phyloP scores from a whole-genome alignment of 129 eudicot species.

The Lactuca saligna region DNA sequence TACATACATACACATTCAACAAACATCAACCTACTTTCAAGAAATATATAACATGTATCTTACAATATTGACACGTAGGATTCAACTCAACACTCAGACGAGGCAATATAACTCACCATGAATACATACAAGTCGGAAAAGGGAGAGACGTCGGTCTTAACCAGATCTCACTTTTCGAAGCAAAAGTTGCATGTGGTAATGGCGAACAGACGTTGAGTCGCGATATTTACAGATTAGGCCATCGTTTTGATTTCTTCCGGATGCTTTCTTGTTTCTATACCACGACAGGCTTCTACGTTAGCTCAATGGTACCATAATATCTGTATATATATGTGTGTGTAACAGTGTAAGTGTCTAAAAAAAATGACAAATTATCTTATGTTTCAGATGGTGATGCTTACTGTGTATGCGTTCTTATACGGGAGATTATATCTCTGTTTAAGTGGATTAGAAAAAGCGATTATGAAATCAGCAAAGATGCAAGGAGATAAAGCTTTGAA shows the following conservation, averaged over 20 bases:
- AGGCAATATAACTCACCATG: conserved; percentile 96
- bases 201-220: conserved; percentile 99
- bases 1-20: conserved; percentile 1
- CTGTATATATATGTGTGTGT: no score
- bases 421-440: conserved; percentile 77
- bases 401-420: conserved; percentile 80
- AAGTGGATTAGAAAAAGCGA: conserved; percentile 87
- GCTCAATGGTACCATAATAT: conserved; percentile 66
- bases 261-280: conserved; percentile 92
- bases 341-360: no score
- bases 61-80: conserved; percentile 43
- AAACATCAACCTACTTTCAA: background rate
- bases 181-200: conserved; percentile 98
- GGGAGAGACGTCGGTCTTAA: conserved; percentile 99
- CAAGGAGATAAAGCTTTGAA: conserved; percentile 67
- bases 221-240: conserved; percentile 94
- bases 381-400: conserved; percentile 72
- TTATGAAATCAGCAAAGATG: conserved; percentile 59
- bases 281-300: conserved; percentile 88
- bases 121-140: conserved; percentile 97
- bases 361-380: no score
- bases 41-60: no score
- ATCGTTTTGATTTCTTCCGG: conserved; percentile 99
- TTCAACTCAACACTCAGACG: conserved; percentile 94
- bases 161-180: conserved; percentile 98